These are phyloP conservation scores for Lithohypha guttulata DNA, from an alignment of 2,329 filamentous ascomycete species.

Conservation along the genomic window DNA sequence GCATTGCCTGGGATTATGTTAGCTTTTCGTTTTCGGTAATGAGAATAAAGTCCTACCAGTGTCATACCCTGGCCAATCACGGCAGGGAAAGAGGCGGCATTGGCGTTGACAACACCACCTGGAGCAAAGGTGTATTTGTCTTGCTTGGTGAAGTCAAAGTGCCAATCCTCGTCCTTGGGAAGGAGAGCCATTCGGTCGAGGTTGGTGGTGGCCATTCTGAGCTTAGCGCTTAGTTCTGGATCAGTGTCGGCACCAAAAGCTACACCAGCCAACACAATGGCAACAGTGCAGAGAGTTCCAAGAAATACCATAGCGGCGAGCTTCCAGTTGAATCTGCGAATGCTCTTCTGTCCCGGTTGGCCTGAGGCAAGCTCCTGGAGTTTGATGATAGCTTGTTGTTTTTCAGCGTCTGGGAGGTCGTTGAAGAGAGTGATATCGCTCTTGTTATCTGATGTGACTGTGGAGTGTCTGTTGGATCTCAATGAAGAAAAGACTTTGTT, in stretches of 20 bases:
- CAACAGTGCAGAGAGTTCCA: conserved; percentile 19
- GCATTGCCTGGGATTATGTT: conserved; percentile 22
- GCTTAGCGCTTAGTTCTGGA: conserved; percentile 30
- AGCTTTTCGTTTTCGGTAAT: background rate
- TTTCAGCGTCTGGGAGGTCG: conserved; percentile 13
- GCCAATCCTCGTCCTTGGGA: conserved; percentile 34
- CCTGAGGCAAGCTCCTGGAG: conserved; percentile 9
- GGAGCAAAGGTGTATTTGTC: conserved; percentile 33
- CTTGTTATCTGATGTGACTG: background rate
- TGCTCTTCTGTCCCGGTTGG: conserved; percentile 5
- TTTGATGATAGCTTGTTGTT: conserved; percentile 10
- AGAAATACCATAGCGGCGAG: conserved; percentile 13
- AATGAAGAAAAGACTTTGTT: conserved; percentile 1
- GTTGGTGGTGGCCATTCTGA: conserved; percentile 34
- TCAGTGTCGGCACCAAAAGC: conserved; percentile 30
- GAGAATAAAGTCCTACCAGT: conserved; percentile 22
- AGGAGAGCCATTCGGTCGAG: conserved; percentile 36
- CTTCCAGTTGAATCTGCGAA: conserved; percentile 10
- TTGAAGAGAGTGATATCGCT: conserved; percentile 11
- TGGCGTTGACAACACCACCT: conserved; percentile 42
- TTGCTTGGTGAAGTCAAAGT: conserved; percentile 40
- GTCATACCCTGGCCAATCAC: conserved; percentile 39
- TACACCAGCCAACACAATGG: conserved; percentile 15
- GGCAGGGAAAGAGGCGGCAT: conserved; percentile 42
- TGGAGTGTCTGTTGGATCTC: background rate